Conservation (phyloP, 2,329 filamentous ascomycete genomes). For the Diatrype stigma region DNA sequence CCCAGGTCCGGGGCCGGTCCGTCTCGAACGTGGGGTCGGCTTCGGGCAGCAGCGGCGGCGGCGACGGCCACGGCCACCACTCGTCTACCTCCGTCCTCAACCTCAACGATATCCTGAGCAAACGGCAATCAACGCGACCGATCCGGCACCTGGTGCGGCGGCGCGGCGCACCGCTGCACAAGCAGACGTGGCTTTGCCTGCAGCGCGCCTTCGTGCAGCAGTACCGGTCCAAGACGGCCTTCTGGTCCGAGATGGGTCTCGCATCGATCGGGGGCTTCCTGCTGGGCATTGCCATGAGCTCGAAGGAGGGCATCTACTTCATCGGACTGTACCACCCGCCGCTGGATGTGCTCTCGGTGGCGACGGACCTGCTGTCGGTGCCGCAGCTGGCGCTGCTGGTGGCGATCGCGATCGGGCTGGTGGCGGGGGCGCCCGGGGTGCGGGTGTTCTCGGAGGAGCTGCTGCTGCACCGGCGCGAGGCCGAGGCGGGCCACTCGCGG, state of each 20-base stretch:
- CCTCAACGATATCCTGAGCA: constrained; percentile 26
- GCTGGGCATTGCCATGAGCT: constrained; percentile 49
- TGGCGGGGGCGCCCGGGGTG: constrained; percentile 50
- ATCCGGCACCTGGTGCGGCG: constrained; percentile 43
- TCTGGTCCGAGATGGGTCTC: constrained; percentile 52
- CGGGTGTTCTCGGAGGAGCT: constrained; percentile 54
- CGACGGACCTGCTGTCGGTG: constrained; percentile 45
- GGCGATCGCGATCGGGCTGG: constrained; percentile 52
- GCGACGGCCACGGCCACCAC: no score
- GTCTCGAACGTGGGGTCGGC: constrained; percentile 23
- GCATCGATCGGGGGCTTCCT: constrained; percentile 48
- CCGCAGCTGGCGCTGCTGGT: constrained; percentile 50
- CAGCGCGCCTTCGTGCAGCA: constrained; percentile 52
- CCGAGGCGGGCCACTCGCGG: constrained; percentile 52
- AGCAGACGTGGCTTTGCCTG: constrained; percentile 51
- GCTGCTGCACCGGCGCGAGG: constrained; percentile 50
- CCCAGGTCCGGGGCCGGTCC: constrained; percentile 17
- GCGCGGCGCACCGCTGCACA: constrained; percentile 43
- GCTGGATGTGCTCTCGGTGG: constrained; percentile 47
- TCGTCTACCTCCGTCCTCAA: constrained; percentile 22
- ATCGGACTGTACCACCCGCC: constrained; percentile 46
- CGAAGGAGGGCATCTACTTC: constrained; percentile 49
- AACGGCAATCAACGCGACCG: neutral
- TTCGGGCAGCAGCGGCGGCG: no score
- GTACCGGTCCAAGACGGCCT: constrained; percentile 44